phyloP scores from a whole-genome alignment of 345 rosid species.

The Draba incana region DNA sequence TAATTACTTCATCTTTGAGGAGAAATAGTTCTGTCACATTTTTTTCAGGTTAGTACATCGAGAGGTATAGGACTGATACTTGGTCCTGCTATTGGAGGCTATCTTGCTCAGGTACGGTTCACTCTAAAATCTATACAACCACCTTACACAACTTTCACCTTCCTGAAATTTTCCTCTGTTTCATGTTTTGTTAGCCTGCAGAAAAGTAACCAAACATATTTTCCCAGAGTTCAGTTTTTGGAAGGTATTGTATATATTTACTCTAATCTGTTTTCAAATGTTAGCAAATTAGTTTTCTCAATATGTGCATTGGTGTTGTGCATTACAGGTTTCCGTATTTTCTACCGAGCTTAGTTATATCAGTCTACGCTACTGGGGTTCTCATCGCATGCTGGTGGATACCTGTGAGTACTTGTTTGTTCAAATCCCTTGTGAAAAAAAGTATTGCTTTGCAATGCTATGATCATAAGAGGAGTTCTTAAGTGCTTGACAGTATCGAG shows the following conservation, averaged over 20 bases:
- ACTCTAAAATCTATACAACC: neutral
- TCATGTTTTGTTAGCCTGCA: constrained; percentile 57
- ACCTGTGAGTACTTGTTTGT: constrained; percentile 55
- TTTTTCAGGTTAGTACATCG: constrained; percentile 66
- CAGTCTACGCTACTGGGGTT: constrained; percentile 56
- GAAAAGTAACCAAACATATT: constrained; percentile 68
- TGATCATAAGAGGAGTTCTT: constrained; percentile 19
- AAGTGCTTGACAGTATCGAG: neutral
- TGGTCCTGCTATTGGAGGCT: constrained; percentile 89
- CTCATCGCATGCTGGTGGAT: constrained; percentile 52
- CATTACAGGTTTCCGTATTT: constrained; percentile 75
- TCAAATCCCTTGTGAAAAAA: neutral
- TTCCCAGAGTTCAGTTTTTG: constrained; percentile 54
- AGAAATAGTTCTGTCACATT: neutral
- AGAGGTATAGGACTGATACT: constrained; percentile 78
- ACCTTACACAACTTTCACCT: neutral
- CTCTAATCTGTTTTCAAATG: constrained; percentile 1
- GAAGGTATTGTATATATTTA: constrained; percentile 49
- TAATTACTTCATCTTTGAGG: constrained; percentile 5
- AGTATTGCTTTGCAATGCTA: constrained; percentile 12
- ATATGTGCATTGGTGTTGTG: constrained; percentile 7
- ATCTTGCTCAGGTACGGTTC: constrained; percentile 70
- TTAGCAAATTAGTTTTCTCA: neutral
- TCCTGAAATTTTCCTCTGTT: constrained; percentile 4
- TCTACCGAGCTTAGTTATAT: constrained; percentile 74